Evolutionary conservation across 2,329 filamentous ascomycete genomes (phyloP), one percentile per base, ranked within the genome.

Genomic region (Orbilia oligospora): DNA sequence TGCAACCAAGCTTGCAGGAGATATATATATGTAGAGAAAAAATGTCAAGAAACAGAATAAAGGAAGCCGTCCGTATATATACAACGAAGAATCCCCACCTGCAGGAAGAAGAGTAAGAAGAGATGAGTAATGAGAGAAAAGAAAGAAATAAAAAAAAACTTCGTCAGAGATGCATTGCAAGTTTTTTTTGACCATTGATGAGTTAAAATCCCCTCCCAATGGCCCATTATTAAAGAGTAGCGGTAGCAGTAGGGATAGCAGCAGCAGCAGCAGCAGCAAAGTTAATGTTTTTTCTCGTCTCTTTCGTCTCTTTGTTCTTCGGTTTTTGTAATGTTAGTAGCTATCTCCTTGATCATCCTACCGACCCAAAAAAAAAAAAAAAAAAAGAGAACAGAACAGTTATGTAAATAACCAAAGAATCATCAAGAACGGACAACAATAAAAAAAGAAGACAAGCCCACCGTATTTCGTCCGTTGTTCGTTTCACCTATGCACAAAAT

Each of bases 271-370:
- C 10, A 20, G n/a, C 10, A 20, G 44, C 44, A 61, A 44, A 20
- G 56, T 61, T 44, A 44, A 27, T 24, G 27, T 33, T 22, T 56
- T 56, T 61, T 58, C 20, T 41, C 55, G 18, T 58, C 16, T 24
- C 55, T 61, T 61, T 61, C 56, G 36, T 61, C 36, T 61, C 56
- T 61, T 61, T 44, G 36, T 61, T 14, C 56, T 44, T 20, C n/a
- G 36, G 27, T 44, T 58, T 61, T 61, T 61, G 56, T 61, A 44
- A 27, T 36, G 56, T 61, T 44, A 61, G 33, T 6, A 61, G 20
- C 10, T 58, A 41, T 27, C 33, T n/a, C 36, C 56, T 61, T n/a
- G 38, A 41, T 16, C 56, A 27, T 2, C 61, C n/a, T n/a, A n/a
- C n/a, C n/a, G n/a, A n/a, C n/a, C n/a, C n/a, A n/a, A n/a, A n/a